phyloP scores from a whole-genome alignment of 768 basidiomycete species.

The Strobilomyces echinocephalus region DNA sequence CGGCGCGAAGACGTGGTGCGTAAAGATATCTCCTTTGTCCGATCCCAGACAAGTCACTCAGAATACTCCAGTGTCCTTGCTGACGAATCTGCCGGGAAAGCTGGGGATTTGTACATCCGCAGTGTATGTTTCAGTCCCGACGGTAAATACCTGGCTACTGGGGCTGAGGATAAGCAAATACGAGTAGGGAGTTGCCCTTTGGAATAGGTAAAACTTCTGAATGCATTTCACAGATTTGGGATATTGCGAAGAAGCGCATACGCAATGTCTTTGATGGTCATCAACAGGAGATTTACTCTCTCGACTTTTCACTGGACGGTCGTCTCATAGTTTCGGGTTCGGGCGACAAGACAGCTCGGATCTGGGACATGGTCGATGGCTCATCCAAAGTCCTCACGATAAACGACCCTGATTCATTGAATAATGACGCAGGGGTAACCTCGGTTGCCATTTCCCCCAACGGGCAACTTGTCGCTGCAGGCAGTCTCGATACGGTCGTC shows the following conservation, averaged over 20 bases:
- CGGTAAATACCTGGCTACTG: conserved; percentile 67
- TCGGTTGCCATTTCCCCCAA: conserved; percentile 76
- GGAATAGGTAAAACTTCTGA: conserved; percentile 1
- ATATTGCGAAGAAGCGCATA: conserved; percentile 76
- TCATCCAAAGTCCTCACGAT: conserved; percentile 34
- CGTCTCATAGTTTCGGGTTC: conserved; percentile 85
- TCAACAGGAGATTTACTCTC: conserved; percentile 89
- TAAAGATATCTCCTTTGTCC: conserved; percentile 5
- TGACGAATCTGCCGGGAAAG: conserved; percentile 68
- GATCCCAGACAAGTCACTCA: conserved; percentile 6
- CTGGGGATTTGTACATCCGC: conserved; percentile 84
- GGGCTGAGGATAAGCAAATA: conserved; percentile 90
- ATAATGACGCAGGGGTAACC: conserved; percentile 65
- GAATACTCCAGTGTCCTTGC: conserved; percentile 54
- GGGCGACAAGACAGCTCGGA: conserved; percentile 66
- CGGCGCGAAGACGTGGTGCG: conserved; percentile 78
- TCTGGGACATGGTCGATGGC: conserved; percentile 56
- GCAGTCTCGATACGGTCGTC: conserved; percentile 70
- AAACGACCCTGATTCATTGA: conserved; percentile 47
- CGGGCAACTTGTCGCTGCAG: conserved; percentile 61
- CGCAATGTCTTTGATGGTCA: conserved; percentile 83
- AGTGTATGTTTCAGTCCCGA: conserved; percentile 78
- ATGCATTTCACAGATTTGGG: conserved; percentile 70
- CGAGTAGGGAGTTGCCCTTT: conserved; percentile 48
- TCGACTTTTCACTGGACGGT: conserved; percentile 88